phyloP scores from a whole-genome alignment of 305 asterid species.

The Fraxinus greggii region DNA sequence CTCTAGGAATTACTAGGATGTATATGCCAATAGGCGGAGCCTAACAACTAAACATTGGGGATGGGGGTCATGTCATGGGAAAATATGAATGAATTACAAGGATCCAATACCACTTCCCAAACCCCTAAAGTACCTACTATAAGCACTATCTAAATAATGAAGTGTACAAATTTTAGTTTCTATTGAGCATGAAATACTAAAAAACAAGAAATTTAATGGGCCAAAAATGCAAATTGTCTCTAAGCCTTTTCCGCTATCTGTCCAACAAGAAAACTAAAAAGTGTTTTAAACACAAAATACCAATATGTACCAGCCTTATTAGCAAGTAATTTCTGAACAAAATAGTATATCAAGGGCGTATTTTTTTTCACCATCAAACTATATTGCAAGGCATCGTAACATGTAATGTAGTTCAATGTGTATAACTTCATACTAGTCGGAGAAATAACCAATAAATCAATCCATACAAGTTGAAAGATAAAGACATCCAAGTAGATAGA shows the following conservation, averaged over 20 bases:
- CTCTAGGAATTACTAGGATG: background rate
- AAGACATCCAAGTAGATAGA: background rate
- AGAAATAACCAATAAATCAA: constrained; percentile 9
- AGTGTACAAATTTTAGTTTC: background rate
- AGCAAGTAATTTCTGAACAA: constrained; percentile 6
- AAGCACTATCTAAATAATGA: background rate
- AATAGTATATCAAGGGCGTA: background rate
- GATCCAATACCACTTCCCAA: background rate
- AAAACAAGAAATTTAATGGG: background rate
- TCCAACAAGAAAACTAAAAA: background rate
- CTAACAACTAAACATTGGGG: background rate
- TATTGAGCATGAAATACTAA: background rate
- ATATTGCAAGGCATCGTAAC: constrained; percentile 13
- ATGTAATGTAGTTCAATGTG: constrained; percentile 14
- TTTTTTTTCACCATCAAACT: background rate
- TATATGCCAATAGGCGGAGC: background rate
- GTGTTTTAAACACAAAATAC: background rate
- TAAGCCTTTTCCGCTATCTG: background rate
- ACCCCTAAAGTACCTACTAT: background rate
- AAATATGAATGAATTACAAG: background rate
- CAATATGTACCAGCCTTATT: background rate
- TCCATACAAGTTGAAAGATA: constrained; percentile 15
- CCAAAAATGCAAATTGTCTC: background rate
- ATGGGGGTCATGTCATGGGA: background rate
- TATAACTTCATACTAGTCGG: constrained; percentile 1